Percentiles rank a stretch among this genome's conserved stretches.
Evolutionary conservation across 192 early-diverging fungal genomes (phyloP).

Genomic region (Mortierella antarctica): DNA sequence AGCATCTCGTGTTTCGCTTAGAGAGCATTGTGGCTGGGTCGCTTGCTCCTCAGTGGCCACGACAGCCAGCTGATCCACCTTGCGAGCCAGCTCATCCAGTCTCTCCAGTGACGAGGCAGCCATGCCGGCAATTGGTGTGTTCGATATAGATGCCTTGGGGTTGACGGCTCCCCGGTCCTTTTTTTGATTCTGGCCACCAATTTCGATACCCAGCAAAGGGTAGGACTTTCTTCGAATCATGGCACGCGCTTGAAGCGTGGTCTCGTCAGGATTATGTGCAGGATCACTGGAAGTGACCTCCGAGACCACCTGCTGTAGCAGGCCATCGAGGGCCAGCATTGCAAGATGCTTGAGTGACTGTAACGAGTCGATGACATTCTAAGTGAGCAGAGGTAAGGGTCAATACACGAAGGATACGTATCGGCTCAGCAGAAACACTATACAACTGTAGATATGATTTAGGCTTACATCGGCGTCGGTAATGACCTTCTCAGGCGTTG

Average conservation of each 20-base stretch:
- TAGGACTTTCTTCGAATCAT: slow-evolving; percentile 25
- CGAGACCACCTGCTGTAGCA: slow-evolving; percentile 59
- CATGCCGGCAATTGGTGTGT: slow-evolving; percentile 17
- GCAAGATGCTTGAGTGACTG: slow-evolving; percentile 62
- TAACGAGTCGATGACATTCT: slow-evolving; percentile 62
- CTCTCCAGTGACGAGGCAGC: slow-evolving; percentile 40
- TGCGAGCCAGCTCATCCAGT: slow-evolving; percentile 34
- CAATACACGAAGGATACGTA: too few relatives aligned
- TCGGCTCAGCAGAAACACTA: background rate
- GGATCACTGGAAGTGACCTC: slow-evolving; percentile 42
- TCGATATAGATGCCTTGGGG: slow-evolving; percentile 3
- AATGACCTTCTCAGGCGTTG: slow-evolving; percentile 7
- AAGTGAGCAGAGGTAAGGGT: background rate
- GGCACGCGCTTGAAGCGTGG: slow-evolving; percentile 40
- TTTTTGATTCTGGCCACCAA: slow-evolving; percentile 2
- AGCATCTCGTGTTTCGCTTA: slow-evolving; percentile 13
- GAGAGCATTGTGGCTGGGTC: background rate
- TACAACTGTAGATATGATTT: background rate
- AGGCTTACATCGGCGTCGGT: slow-evolving; percentile 37
- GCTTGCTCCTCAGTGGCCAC: background rate
- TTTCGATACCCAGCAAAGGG: slow-evolving; percentile 11
- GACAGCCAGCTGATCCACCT: slow-evolving; percentile 43
- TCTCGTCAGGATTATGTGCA: slow-evolving; percentile 40
- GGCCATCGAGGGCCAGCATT: slow-evolving; percentile 59
- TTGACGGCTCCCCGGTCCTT: background rate